Conservation (phyloP, 192 early-diverging fungal genomes). For the Backusella mclennaniae region DNA sequence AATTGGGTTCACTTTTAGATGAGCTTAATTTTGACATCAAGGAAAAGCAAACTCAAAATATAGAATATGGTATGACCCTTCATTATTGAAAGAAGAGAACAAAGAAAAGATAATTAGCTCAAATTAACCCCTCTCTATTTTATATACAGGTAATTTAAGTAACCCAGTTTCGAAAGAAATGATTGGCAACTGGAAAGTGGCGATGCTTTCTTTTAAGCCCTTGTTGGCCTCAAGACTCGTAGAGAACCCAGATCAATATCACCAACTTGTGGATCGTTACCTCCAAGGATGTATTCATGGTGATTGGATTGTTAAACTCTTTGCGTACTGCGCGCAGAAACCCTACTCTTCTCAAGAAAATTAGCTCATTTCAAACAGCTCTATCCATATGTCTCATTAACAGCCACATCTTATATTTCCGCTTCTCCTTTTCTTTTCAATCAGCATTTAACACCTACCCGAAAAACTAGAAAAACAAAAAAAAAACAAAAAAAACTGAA, state of each 20-base stretch:
- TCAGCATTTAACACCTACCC: neutral
- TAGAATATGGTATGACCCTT: slow-evolving; percentile 5
- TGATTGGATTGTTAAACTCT: neutral
- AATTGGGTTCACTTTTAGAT: slow-evolving; percentile 13
- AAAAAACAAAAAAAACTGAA: neutral
- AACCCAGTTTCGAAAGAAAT: slow-evolving; percentile 26
- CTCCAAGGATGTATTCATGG: slow-evolving; percentile 13
- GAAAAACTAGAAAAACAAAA: neutral
- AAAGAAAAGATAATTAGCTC: neutral
- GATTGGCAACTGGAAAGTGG: slow-evolving; percentile 27
- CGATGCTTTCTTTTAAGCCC: slow-evolving; percentile 17
- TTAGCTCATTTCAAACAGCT: neutral
- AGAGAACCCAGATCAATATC: slow-evolving; percentile 3
- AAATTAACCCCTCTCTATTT: neutral
- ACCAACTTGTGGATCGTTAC: slow-evolving; percentile 6
- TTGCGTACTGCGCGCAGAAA: slow-evolving; percentile 12
- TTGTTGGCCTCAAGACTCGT: neutral
- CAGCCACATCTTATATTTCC: neutral
- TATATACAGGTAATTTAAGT: neutral
- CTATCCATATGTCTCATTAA: neutral
- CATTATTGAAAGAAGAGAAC: neutral
- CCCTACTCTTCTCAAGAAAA: slow-evolving; percentile 5
- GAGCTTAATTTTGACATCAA: slow-evolving; percentile 13
- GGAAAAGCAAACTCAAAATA: neutral
- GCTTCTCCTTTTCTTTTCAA: neutral